These are phyloP conservation scores for Chlamydomonas asymmetrica DNA, from an alignment of 139 green algal genomes.

Conservation along the genomic window DNA sequence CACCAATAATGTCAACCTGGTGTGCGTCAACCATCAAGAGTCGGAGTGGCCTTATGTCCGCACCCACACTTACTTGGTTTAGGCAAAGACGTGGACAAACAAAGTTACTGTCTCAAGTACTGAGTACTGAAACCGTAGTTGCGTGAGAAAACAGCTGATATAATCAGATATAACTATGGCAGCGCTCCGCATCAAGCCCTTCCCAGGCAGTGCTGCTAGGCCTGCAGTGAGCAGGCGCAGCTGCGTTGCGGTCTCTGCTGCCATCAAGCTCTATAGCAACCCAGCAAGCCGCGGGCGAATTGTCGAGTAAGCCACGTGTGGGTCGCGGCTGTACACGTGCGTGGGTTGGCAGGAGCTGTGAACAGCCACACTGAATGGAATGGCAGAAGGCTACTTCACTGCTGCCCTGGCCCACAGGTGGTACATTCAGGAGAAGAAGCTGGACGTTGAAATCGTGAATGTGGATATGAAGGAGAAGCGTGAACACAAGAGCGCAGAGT, in stretches of 20 bases:
- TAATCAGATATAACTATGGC: no score
- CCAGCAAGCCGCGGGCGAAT: neutral
- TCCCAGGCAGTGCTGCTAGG: no score
- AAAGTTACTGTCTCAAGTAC: no score
- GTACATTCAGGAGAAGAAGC: conserved; percentile 38
- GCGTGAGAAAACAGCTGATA: no score
- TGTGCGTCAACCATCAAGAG: no score
- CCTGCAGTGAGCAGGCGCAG: no score
- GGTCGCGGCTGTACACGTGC: neutral
- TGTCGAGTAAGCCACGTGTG: conserved; percentile 9
- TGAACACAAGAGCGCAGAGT: conserved; percentile 37
- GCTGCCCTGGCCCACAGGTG: neutral
- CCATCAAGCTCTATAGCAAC: conserved; percentile 18
- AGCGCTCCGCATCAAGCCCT: no score
- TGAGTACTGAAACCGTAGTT: no score
- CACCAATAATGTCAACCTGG: no score
- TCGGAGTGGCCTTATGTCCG: no score
- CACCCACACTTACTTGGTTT: no score
- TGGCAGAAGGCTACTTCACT: neutral
- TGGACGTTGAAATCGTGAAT: conserved; percentile 34
- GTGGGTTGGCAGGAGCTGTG: neutral
- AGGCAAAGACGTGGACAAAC: no score
- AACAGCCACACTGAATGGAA: neutral
- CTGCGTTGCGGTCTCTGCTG: neutral
- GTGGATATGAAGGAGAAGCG: conserved; percentile 42